These are phyloP conservation scores for Tolypocladium ovalisporum DNA, from an alignment of 2,329 filamentous ascomycete genomes.

Conservation along the genomic window DNA sequence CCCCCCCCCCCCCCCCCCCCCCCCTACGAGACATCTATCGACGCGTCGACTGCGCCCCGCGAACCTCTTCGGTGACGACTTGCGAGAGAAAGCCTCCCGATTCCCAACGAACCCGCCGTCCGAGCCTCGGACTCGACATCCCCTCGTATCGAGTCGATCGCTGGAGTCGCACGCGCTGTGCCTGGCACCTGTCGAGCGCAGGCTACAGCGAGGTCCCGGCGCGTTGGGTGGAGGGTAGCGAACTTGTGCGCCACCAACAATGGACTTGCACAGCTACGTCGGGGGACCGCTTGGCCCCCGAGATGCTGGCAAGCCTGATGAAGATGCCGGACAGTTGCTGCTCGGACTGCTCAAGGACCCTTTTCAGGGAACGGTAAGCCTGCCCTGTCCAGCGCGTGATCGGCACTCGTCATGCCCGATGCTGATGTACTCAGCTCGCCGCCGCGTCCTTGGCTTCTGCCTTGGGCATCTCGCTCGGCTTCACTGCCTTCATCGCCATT, in stretches of 20 bases:
- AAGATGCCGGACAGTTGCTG: conserved; percentile 29
- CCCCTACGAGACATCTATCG: not conserved
- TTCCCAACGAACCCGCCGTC: not conserved
- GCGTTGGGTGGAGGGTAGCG: not conserved
- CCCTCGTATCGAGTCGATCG: not conserved
- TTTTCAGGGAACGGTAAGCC: conserved; percentile 34
- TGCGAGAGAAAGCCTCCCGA: not conserved
- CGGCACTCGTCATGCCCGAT: not conserved
- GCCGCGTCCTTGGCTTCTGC: conserved; percentile 60
- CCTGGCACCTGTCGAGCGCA: not conserved
- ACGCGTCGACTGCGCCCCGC: not conserved
- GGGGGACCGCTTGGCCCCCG: not conserved
- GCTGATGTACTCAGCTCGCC: conserved; percentile 13
- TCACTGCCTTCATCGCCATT: conserved; percentile 63
- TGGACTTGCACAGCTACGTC: not conserved
- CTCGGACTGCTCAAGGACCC: conserved; percentile 39
- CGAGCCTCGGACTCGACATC: not conserved
- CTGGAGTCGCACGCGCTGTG: not conserved
- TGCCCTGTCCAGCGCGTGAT: not conserved
- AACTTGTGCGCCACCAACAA: not conserved
- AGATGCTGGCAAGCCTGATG: not conserved
- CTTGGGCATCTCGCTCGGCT: conserved; percentile 65
- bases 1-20: too few relatives aligned
- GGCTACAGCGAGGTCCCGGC: not conserved
- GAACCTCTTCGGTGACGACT: not conserved